Conservation (phyloP, 2,329 filamentous ascomycete genomes). For the Mycosphaerella sp. region DNA sequence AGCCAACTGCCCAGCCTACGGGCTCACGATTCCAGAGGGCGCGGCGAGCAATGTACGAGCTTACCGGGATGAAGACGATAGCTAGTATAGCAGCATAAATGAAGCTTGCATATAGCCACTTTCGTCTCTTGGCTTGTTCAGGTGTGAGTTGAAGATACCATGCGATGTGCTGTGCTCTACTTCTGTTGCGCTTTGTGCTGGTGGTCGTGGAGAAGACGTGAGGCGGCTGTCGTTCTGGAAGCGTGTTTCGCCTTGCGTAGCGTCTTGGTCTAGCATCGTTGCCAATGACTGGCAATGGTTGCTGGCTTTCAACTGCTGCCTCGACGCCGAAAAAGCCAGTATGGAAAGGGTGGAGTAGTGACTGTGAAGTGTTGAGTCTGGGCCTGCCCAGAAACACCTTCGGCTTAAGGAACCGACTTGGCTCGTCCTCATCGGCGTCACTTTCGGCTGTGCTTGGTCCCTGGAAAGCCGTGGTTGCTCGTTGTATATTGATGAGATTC, state of each 20-base stretch:
- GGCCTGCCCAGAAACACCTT: slow-evolving; percentile 15
- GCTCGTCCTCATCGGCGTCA: slow-evolving; percentile 44
- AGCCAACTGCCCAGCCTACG: slow-evolving; percentile 86
- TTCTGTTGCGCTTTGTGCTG: slow-evolving; percentile 24
- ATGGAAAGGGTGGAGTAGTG: slow-evolving; percentile 16
- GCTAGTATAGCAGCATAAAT: slow-evolving; percentile 62
- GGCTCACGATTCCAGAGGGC: slow-evolving; percentile 71
- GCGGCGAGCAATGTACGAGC: slow-evolving; percentile 58
- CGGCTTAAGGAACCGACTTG: slow-evolving; percentile 22
- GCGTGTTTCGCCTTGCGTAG: slow-evolving; percentile 23
- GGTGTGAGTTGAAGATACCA: slow-evolving; percentile 76
- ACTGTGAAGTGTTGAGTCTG: slow-evolving; percentile 18
- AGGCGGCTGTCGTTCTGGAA: slow-evolving; percentile 19
- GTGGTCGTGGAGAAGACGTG: background rate
- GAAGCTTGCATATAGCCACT: slow-evolving; percentile 76
- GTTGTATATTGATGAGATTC: slow-evolving; percentile 33
- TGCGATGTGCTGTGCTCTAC: slow-evolving; percentile 60
- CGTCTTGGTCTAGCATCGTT: slow-evolving; percentile 7
- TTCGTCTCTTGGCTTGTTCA: slow-evolving; percentile 65
- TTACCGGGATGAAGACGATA: slow-evolving; percentile 64
- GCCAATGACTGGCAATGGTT: slow-evolving; percentile 3
- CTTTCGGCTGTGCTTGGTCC: slow-evolving; percentile 32
- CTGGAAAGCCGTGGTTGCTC: slow-evolving; percentile 25
- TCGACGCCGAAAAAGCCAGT: slow-evolving; percentile 15
- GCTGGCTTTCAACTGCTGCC: slow-evolving; percentile 23